Evolutionary conservation across 179 eudicot species (phyloP).

Genomic region (Patellifolia procumbens): DNA sequence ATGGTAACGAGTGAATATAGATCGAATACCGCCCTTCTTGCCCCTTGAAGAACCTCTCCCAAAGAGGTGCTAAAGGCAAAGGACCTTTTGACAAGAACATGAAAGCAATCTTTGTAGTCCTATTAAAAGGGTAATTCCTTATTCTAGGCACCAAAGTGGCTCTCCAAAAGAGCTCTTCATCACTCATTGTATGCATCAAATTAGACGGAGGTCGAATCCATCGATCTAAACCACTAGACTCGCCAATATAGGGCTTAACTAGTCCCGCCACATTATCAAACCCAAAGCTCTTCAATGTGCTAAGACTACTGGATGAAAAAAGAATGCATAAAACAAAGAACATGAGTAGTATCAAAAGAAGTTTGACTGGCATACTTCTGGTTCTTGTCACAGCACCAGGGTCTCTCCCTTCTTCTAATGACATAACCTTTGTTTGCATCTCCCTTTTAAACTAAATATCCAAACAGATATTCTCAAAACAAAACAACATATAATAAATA

Average conservation of each 20-base stretch:
- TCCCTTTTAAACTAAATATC: not conserved
- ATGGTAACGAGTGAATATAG: slow-evolving; percentile 46
- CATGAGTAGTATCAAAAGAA: slow-evolving; percentile 52
- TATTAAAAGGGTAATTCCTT: slow-evolving; percentile 35
- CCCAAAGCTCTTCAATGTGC: slow-evolving; percentile 55
- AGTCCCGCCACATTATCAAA: slow-evolving; percentile 37
- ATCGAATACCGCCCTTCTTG: slow-evolving; percentile 42
- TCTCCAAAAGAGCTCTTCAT: slow-evolving; percentile 53
- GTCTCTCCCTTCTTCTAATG: slow-evolving; percentile 84
- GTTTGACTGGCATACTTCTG: slow-evolving; percentile 66
- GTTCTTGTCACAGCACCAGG: slow-evolving; percentile 39
- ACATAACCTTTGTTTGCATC: slow-evolving; percentile 43
- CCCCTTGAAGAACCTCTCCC: slow-evolving; percentile 49
- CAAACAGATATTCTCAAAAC: not conserved
- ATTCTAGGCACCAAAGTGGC: slow-evolving; percentile 50
- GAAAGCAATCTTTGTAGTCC: slow-evolving; percentile 50
- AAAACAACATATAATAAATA: not conserved
- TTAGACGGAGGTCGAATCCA: slow-evolving; percentile 42
- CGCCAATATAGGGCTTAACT: slow-evolving; percentile 49
- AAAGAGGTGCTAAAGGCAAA: slow-evolving; percentile 52
- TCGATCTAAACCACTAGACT: slow-evolving; percentile 32
- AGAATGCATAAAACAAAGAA: slow-evolving; percentile 55
- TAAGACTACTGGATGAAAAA: slow-evolving; percentile 61
- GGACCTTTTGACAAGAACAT: slow-evolving; percentile 65
- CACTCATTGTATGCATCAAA: slow-evolving; percentile 54